Evolutionary conservation across 2,329 filamentous ascomycete genomes (phyloP), one percentile per base, ranked within the genome.

Genomic region (Xylaria sp.): DNA sequence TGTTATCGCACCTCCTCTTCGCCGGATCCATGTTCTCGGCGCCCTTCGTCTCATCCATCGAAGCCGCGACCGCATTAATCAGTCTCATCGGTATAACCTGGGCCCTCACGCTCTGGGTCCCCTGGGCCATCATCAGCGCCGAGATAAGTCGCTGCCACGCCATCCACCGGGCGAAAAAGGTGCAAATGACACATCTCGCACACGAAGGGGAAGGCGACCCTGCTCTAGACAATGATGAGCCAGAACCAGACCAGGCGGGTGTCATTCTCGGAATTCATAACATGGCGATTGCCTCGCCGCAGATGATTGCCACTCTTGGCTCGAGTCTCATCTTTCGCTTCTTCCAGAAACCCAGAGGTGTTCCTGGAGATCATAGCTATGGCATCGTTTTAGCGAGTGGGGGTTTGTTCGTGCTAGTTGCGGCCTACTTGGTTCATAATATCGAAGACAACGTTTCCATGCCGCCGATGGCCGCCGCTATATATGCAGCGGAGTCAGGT

Each of bases 221-320:
- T 59, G 10, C 42, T 37, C 16, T 63, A 52, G 80, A 81, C 5
- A 30, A 30, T n/a, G 78, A 81, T n/a, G 80, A 82, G 2, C 80
- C 84, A 30, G 80, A 84, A 46, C 79, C 84, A 1, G 89, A 92
- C 68, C 89, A 94, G 71, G 91, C 92, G 3, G 92, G 93, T 48
- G 89, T 97, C 47, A 91, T 97, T 50, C 82, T 97, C 1, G 93
- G 93, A 7, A 92, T 97, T 57, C 93, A 97, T 78, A 97, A 97
- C 73, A 93, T 97, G 76, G 88, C 92, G 13, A 90, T 97, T 66
- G 91, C 92, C 0, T 87, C 91, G 4, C 93, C 93, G 1, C 93
- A 97, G 72, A 92, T 97, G 62, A 82, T 97, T 57, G 92, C 93
- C 9, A 97, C 92, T 4, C 76, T 97, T 34, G 85, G 89, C 23